Conservation (phyloP, 176 grass and related monocot genomes). For the Pharus latifolius region DNA sequence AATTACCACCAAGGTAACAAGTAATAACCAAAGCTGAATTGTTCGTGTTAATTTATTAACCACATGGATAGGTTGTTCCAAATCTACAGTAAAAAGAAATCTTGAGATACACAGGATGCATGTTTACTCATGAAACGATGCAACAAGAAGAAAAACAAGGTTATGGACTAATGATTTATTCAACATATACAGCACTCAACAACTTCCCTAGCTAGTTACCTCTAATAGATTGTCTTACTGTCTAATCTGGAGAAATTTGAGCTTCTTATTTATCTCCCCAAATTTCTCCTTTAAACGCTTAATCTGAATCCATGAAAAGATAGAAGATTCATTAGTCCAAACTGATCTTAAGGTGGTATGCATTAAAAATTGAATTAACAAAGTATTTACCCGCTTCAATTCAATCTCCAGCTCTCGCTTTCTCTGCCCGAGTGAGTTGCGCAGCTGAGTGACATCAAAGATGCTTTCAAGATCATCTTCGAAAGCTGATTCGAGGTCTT, state of each 20-base stretch:
- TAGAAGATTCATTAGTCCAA: neutral
- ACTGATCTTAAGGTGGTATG: neutral
- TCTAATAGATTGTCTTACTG: neutral
- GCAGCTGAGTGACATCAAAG: constrained; percentile 64
- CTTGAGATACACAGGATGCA: neutral
- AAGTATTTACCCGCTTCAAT: constrained; percentile 44
- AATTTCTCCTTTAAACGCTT: constrained; percentile 83
- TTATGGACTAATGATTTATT: neutral
- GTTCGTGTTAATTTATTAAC: neutral
- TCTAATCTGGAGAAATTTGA: constrained; percentile 40
- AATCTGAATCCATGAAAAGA: constrained; percentile 45
- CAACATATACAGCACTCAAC: neutral
- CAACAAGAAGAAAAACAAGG: neutral
- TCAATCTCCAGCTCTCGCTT: constrained; percentile 69
- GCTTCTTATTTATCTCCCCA: constrained; percentile 70
- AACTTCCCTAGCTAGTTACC: neutral
- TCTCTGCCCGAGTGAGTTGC: constrained; percentile 43
- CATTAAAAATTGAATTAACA: neutral
- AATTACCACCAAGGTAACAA: neutral
- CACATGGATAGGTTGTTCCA: neutral
- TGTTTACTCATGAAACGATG: constrained; percentile 5
- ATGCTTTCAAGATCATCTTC: constrained; percentile 63
- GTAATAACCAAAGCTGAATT: neutral
- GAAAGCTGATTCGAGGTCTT: constrained; percentile 79
- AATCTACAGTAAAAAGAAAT: neutral